Conservation (phyloP, 306 rosid genomes). For the Lupinus albus region DNA sequence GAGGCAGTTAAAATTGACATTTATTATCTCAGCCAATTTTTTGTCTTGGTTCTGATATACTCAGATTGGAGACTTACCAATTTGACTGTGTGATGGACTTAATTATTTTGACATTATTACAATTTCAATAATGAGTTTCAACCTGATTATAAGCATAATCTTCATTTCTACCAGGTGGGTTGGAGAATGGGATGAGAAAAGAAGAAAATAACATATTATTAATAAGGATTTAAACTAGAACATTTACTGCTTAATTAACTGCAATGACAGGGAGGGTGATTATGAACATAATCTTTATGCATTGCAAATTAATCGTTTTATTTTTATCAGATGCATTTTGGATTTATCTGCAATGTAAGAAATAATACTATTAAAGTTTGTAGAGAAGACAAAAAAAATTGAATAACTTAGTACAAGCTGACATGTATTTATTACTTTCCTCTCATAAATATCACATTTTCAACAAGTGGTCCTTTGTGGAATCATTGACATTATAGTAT, state of each 20-base stretch:
- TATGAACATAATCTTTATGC: neutral
- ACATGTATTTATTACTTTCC: slow-evolving; percentile 34
- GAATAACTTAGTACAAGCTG: slow-evolving; percentile 40
- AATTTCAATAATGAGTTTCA: neutral
- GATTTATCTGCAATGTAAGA: neutral
- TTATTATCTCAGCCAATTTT: slow-evolving; percentile 50
- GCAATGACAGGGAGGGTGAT: too few relatives aligned
- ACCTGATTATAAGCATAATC: slow-evolving; percentile 25
- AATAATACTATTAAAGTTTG: slow-evolving; percentile 14
- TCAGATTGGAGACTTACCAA: slow-evolving; percentile 1
- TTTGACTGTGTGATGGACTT: slow-evolving; percentile 44
- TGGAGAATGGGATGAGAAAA: too few relatives aligned
- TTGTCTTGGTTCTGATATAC: slow-evolving; percentile 34
- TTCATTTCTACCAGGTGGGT: too few relatives aligned
- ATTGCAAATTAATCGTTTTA: neutral
- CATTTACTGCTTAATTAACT: too few relatives aligned
- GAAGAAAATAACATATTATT: too few relatives aligned
- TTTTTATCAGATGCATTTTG: neutral
- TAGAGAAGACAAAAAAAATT: slow-evolving; percentile 18
- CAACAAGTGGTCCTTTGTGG: slow-evolving; percentile 34
- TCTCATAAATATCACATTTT: slow-evolving; percentile 22
- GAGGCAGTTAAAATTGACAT: slow-evolving; percentile 48
- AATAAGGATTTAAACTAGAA: too few relatives aligned
- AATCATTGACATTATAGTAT: neutral
- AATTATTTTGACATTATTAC: neutral